phyloP scores from a whole-genome alignment of 1,139 yeast species.

The Suhomyces anneliseae region DNA sequence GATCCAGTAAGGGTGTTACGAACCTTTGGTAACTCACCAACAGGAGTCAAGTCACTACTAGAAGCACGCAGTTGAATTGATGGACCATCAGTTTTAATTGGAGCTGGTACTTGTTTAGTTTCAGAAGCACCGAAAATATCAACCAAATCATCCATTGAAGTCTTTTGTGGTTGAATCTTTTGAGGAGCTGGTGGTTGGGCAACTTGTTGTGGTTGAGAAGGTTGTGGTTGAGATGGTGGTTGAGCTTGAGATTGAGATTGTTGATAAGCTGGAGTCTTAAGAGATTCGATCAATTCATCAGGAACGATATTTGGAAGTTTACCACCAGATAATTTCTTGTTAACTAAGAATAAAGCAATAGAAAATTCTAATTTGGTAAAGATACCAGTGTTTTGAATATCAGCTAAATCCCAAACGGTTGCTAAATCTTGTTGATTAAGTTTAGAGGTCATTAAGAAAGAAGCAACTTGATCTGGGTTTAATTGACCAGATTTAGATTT shows the following conservation, averaged over 20 bases:
- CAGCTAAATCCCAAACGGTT: slow-evolving; percentile 91
- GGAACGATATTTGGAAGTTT: slow-evolving; percentile 74
- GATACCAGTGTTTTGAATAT: slow-evolving; percentile 81
- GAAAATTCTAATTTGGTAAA: slow-evolving; percentile 83
- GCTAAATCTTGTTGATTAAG: slow-evolving; percentile 85
- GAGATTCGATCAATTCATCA: slow-evolving; percentile 45
- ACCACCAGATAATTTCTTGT: slow-evolving; percentile 75
- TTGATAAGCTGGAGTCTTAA: slow-evolving; percentile 19
- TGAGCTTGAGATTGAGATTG: background rate
- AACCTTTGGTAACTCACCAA: slow-evolving; percentile 38
- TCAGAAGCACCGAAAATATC: slow-evolving; percentile 52
- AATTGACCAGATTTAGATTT: slow-evolving; percentile 61
- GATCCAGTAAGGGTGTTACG: slow-evolving; percentile 39
- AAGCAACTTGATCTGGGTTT: slow-evolving; percentile 80
- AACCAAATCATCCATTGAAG: slow-evolving; percentile 68
- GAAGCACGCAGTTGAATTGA: slow-evolving; percentile 28
- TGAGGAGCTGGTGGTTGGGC: slow-evolving; percentile 16
- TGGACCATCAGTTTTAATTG: slow-evolving; percentile 20
- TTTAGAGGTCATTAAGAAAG: slow-evolving; percentile 84
- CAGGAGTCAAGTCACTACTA: slow-evolving; percentile 40
- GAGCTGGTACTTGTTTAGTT: slow-evolving; percentile 25
- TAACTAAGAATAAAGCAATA: slow-evolving; percentile 90
- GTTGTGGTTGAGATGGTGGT: slow-evolving; percentile 3
- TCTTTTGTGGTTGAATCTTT: slow-evolving; percentile 33
- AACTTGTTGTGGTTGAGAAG: slow-evolving; percentile 14